Percentiles rank a stretch among this genome's conserved stretches.
phyloP scores from a whole-genome alignment of 495 filamentous ascomycete genomes.

The Pseudotulostoma volvatum region DNA sequence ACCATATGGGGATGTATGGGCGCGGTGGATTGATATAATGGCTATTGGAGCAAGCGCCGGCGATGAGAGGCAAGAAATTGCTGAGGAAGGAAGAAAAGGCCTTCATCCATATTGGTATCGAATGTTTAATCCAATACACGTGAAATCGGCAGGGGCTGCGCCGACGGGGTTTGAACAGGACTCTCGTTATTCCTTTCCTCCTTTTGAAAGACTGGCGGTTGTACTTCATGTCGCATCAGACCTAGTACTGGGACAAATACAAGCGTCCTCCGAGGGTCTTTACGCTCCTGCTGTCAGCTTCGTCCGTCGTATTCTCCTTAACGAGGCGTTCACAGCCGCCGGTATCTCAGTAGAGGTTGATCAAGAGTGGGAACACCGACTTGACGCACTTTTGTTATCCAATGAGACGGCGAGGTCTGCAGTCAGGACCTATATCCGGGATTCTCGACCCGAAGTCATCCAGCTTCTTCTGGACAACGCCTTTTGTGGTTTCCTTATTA shows the following conservation, averaged over 20 bases:
- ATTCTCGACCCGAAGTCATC: slow-evolving; percentile 16
- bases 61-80: slow-evolving; percentile 57
- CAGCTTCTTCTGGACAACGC: slow-evolving; percentile 33
- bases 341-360: slow-evolving; percentile 40
- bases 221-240: slow-evolving; percentile 11
- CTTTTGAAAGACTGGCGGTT: slow-evolving; percentile 21
- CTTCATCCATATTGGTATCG: slow-evolving; percentile 67
- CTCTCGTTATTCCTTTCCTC: slow-evolving; percentile 29
- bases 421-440: slow-evolving; percentile 36
- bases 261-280: slow-evolving; percentile 6
- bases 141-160: slow-evolving; percentile 9
- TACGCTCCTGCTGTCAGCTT: slow-evolving; percentile 50
- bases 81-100: slow-evolving; percentile 82
- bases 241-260: not conserved
- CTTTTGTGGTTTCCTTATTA: slow-evolving; percentile 42
- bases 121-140: slow-evolving; percentile 38
- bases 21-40: slow-evolving; percentile 76
- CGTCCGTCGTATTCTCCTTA: slow-evolving; percentile 55
- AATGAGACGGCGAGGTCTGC: slow-evolving; percentile 42
- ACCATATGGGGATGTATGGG: slow-evolving; percentile 57
- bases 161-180: slow-evolving; percentile 8
- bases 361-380: slow-evolving; percentile 69
- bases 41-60: slow-evolving; percentile 45
- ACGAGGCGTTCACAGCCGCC: slow-evolving; percentile 45
- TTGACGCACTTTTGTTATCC: slow-evolving; percentile 51